Evolutionary conservation across 169 alveolate species (phyloP), one percentile per base, ranked within the genome.

Genomic region (Sarcocystis neurona): DNA sequence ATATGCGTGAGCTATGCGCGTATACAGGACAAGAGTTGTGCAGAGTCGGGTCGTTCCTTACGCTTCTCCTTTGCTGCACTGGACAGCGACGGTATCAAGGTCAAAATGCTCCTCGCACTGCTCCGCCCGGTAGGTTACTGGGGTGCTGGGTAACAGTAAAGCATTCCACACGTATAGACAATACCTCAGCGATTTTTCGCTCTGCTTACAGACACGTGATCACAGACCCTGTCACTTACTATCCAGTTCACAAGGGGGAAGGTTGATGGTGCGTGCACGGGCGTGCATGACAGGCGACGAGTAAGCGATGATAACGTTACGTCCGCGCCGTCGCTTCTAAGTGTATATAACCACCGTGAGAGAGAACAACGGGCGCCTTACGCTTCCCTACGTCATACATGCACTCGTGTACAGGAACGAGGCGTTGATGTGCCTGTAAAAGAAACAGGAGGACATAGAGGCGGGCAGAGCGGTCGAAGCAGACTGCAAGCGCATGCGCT

Each of bases 81-180:
- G 72, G 50, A 90, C 53, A 10, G 84, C 46, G 27, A 50, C 27
- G 18, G 87, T 27, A 43, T 90, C 93, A 0, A 90, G 56, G 53
- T 90, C 93, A 50, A 90, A 90, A 27, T 90, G 93, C 46, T 86
- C 87, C 37, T 87, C 89, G 77, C 93, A 90, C 43, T 85, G 93
- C 85, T 90, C 93, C 4, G 93, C 92, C 43, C 79, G 75, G 70
- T 87, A 86, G 5, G 87, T 85, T 15, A 75, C 87, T 18, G 92
- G 89, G 41, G 72, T 39, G 74, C 90, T 89, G 84, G 1, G 37
- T 20, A 27, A 30, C 66, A 39, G 63, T 0, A 4, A 72, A 20
- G n/a, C 10, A 37, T 70, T 70, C 63, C 63, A 20, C 20, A 53
- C n/a, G n/a, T 53, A 12, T 10, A 10, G 20, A 20, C 10, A 53